phyloP scores from a whole-genome alignment of 192 early-diverging fungal species.

The Martensiomyces pterosporus region DNA sequence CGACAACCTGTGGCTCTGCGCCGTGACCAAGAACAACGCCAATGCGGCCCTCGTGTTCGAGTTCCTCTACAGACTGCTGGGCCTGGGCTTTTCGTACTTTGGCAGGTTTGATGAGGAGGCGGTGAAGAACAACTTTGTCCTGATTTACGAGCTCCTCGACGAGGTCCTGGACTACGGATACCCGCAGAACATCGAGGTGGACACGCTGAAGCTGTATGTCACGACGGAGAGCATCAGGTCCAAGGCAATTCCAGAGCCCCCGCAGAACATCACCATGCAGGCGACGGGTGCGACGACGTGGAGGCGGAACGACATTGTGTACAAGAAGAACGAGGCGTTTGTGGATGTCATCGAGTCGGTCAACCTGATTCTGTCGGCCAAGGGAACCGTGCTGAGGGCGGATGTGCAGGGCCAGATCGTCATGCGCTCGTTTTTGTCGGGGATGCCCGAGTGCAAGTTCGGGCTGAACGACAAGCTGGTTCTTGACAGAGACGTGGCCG shows the following conservation, averaged over 20 bases:
- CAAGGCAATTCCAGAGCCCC: conserved; percentile 53
- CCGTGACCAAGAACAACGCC: conserved; percentile 70
- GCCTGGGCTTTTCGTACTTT: conserved; percentile 74
- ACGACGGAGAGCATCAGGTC: conserved; percentile 84
- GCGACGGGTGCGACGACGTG: conserved; percentile 93
- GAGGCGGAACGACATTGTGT: conserved; percentile 89
- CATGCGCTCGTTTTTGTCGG: conserved; percentile 94
- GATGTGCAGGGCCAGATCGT: conserved; percentile 89
- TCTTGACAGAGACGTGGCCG: conserved; percentile 66
- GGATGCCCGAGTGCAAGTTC: conserved; percentile 97
- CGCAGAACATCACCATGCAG: conserved; percentile 87
- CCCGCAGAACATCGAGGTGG: conserved; percentile 80
- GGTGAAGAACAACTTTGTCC: conserved; percentile 82
- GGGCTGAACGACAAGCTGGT: conserved; percentile 94
- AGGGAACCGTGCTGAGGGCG: conserved; percentile 80
- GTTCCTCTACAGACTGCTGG: conserved; percentile 68
- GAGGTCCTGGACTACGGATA: conserved; percentile 87
- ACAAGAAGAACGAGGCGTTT: conserved; percentile 98
- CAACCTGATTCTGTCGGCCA: conserved; percentile 85
- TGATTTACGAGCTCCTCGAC: conserved; percentile 83
- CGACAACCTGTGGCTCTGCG: conserved; percentile 94
- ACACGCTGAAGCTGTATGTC: conserved; percentile 81
- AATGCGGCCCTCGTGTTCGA: conserved; percentile 81
- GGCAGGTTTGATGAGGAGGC: conserved; percentile 78
- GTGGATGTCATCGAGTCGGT: conserved; percentile 98